A percentile compares a stretch with the other conserved stretches of the same genome.
Conservation (phyloP, 2,329 filamentous ascomycete genomes). For the Alternaria ethzedia region DNA sequence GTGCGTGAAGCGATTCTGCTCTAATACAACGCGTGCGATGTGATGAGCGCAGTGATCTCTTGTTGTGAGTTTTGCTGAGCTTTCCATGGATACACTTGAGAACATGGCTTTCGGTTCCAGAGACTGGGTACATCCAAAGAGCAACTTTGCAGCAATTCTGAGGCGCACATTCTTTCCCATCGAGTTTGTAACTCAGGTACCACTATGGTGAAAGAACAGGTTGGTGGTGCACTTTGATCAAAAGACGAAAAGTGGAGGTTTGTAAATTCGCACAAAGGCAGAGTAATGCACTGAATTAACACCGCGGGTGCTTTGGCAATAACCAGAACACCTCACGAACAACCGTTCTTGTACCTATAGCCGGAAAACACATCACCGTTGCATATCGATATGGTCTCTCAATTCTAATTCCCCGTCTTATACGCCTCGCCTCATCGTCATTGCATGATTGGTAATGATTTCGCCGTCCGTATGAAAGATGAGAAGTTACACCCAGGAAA, state of each 20-base stretch:
- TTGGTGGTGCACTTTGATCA: not conserved
- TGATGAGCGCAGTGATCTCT: not conserved
- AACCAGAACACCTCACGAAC: not conserved
- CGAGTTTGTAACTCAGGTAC: not conserved
- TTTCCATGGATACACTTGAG: not conserved
- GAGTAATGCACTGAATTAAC: not conserved
- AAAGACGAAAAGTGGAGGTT: not conserved
- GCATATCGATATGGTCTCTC: not conserved
- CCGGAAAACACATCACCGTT: not conserved
- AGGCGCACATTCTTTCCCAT: not conserved
- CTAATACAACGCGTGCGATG: not conserved
- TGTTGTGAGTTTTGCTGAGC: not conserved
- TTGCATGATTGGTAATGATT: not conserved
- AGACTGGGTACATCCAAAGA: not conserved
- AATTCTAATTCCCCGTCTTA: not conserved
- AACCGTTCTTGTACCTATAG: not conserved
- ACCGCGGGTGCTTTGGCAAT: not conserved
- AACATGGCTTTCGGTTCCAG: not conserved
- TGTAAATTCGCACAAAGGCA: not conserved
- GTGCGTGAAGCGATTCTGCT: not conserved
- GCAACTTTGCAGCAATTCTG: not conserved
- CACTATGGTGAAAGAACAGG: not conserved
- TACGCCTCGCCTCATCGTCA: not conserved
- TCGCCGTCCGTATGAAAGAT: too few relatives aligned
- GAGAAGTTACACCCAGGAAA: too few relatives aligned